Evolutionary conservation across 306 rosid genomes (phyloP).

Genomic region (Prunus salicina): DNA sequence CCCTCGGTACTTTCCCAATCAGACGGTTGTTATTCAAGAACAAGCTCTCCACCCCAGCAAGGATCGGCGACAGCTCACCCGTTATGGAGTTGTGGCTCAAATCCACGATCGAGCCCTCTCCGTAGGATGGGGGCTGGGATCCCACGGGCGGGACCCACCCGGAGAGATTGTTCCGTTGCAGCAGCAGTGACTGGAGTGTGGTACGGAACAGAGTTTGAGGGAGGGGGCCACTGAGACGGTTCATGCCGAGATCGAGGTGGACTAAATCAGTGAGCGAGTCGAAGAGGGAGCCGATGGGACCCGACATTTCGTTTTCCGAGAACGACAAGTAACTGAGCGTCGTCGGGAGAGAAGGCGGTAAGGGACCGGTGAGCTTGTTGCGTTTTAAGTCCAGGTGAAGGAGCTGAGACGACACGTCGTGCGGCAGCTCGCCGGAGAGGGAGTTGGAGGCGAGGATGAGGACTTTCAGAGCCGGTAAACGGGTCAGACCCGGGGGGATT

Average conservation of each 20-base stretch:
- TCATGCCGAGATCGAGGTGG: slow-evolving; percentile 64
- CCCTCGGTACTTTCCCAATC: slow-evolving; percentile 52
- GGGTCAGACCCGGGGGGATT: slow-evolving; percentile 43
- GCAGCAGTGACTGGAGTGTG: slow-evolving; percentile 40
- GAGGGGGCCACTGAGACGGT: slow-evolving; percentile 53
- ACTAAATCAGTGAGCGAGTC: slow-evolving; percentile 43
- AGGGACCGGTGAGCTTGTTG: slow-evolving; percentile 45
- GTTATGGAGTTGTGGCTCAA: slow-evolving; percentile 56
- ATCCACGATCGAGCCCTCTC: slow-evolving; percentile 57
- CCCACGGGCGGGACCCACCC: slow-evolving; percentile 41
- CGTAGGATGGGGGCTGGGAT: slow-evolving; percentile 32
- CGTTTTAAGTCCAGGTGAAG: slow-evolving; percentile 56
- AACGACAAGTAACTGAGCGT: slow-evolving; percentile 70
- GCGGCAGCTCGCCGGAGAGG: slow-evolving; percentile 38
- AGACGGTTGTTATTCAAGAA: slow-evolving; percentile 68
- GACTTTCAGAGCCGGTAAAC: slow-evolving; percentile 44
- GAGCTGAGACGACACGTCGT: slow-evolving; percentile 38
- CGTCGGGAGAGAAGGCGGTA: slow-evolving; percentile 43
- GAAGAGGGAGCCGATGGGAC: slow-evolving; percentile 52
- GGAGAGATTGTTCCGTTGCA: slow-evolving; percentile 72
- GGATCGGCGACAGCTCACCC: slow-evolving; percentile 45
- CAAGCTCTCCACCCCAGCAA: slow-evolving; percentile 61
- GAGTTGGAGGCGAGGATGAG: slow-evolving; percentile 59
- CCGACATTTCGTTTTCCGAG: slow-evolving; percentile 48
- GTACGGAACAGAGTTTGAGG: slow-evolving; percentile 51